These are phyloP conservation scores for Aurinia saxatilis DNA, from an alignment of 345 rosid species.

Conservation along the genomic window DNA sequence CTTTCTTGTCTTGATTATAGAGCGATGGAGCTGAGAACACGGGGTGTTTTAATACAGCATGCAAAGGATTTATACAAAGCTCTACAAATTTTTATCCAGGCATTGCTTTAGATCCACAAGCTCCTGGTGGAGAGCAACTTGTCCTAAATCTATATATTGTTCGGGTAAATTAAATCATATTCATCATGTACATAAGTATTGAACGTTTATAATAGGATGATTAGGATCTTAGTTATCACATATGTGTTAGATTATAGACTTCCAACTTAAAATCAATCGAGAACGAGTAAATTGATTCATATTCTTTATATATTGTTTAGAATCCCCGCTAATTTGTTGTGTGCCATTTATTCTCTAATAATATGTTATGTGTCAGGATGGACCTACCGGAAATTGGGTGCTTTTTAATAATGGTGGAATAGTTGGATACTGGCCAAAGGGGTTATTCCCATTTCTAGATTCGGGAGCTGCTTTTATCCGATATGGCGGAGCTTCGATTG, in stretches of 20 bases:
- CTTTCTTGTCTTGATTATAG: not conserved
- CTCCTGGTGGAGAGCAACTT: not conserved
- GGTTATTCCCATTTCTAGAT: not conserved
- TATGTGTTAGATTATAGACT: too few species aligned
- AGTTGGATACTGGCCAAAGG: conserved; percentile 5
- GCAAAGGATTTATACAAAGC: not conserved
- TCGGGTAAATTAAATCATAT: not conserved
- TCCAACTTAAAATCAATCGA: too few species aligned
- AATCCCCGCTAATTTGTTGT: too few species aligned
- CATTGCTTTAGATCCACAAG: not conserved
- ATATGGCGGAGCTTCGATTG: not conserved
- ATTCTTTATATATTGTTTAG: too few species aligned
- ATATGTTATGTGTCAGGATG: not conserved
- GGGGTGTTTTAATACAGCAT: not conserved
- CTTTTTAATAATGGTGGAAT: not conserved
- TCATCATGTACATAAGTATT: too few species aligned
- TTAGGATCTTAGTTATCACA: too few species aligned
- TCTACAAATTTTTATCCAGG: conserved; percentile 4
- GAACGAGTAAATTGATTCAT: too few species aligned
- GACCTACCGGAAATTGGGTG: not conserved
- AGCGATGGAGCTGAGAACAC: not conserved
- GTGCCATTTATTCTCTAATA: too few species aligned
- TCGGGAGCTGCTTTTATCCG: not conserved
- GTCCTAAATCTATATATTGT: not conserved
- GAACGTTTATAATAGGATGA: not conserved